These are phyloP conservation scores for Zasmidium angulare DNA, from an alignment of 2,329 filamentous ascomycete genomes.

Conservation along the genomic window DNA sequence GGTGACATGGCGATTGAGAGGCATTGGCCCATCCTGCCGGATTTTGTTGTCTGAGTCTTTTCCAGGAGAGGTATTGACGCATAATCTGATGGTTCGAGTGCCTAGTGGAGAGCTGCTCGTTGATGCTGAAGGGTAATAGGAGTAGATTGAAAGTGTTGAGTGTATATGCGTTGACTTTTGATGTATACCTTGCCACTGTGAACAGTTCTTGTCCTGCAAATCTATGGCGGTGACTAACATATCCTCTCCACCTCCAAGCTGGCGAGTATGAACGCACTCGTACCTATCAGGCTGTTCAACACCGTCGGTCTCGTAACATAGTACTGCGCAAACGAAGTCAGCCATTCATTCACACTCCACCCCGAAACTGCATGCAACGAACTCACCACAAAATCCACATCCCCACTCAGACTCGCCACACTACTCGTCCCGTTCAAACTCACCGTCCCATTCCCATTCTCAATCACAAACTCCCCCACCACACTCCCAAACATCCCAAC, in stretches of 20 bases:
- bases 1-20: too few relatives aligned
- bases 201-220: too few relatives aligned
- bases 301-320: conserved; percentile 43
- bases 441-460: conserved; percentile 47
- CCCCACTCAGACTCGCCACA: conserved; percentile 52
- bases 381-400: conserved; percentile 52
- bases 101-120: too few relatives aligned
- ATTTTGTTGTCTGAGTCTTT: too few relatives aligned
- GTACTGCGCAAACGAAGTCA: conserved; percentile 35
- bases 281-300: conserved; percentile 41
- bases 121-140: too few relatives aligned
- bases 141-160: too few relatives aligned
- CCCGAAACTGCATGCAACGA: not conserved
- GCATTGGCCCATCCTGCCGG: too few relatives aligned
- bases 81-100: too few relatives aligned
- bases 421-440: conserved; percentile 46
- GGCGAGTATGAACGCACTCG: conserved; percentile 43
- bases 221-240: conserved; percentile 7
- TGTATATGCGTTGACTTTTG: too few relatives aligned
- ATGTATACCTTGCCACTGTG: too few relatives aligned
- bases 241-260: conserved; percentile 35
- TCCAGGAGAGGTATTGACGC: too few relatives aligned
- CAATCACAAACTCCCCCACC: conserved; percentile 46
- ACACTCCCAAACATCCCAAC: conserved; percentile 54
- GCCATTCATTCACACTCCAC: not conserved